Conservation (phyloP, 75 land plant species). For the Pinus tabuliformis region DNA sequence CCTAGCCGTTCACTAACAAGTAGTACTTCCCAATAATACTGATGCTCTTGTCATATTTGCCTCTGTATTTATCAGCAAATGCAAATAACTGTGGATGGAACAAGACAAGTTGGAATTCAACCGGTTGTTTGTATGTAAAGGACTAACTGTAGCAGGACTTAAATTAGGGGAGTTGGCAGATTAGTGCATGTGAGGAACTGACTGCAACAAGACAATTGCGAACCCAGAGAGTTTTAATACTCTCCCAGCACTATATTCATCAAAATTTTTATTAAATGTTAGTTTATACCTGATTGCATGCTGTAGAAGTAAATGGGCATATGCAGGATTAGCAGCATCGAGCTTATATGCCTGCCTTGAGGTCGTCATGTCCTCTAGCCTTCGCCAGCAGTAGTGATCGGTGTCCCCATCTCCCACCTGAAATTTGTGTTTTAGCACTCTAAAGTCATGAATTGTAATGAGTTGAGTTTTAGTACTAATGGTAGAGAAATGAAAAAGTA, state of each 20-base stretch:
- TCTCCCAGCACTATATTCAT: too few species aligned
- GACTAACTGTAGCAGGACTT: too few species aligned
- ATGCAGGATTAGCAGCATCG: slow-evolving; percentile 53
- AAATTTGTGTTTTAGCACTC: too few species aligned
- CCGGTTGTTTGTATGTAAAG: too few species aligned
- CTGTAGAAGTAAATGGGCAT: slow-evolving; percentile 57
- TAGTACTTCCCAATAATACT: slow-evolving; percentile 24
- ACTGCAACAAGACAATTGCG: too few species aligned
- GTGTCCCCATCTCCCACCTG: too few species aligned
- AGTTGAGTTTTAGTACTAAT: not conserved
- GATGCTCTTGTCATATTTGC: slow-evolving; percentile 39
- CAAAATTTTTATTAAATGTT: too few species aligned
- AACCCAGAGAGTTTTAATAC: too few species aligned
- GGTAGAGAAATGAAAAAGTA: too few species aligned
- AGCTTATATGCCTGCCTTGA: slow-evolving; percentile 59
- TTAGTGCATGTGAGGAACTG: too few species aligned
- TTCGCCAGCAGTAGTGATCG: slow-evolving; percentile 81
- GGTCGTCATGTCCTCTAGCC: slow-evolving; percentile 97
- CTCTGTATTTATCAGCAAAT: slow-evolving; percentile 40
- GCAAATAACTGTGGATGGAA: slow-evolving; percentile 19
- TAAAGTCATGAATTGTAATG: not conserved
- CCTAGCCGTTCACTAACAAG: slow-evolving; percentile 21
- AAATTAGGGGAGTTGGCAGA: too few species aligned
- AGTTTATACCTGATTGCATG: slow-evolving; percentile 47
- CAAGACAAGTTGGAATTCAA: too few species aligned